Conservation (phyloP, 2,329 filamentous ascomycete species). For the Talaromyces piceae region DNA sequence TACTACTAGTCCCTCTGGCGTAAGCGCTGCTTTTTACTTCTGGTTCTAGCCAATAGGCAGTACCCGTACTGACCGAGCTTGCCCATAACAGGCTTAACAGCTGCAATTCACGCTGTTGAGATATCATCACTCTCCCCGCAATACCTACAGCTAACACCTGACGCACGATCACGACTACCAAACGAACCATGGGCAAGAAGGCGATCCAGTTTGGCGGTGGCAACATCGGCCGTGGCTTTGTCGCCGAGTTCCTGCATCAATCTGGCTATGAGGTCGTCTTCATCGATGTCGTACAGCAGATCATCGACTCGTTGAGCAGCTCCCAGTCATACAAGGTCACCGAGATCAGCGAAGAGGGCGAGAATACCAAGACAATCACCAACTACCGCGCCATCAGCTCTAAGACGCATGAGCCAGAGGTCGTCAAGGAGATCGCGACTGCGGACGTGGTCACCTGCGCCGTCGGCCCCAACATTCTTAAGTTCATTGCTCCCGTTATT, state of each 20-base stretch:
- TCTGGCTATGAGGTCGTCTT: conserved; percentile 96
- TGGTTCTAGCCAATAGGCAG: background rate
- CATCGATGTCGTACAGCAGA: conserved; percentile 78
- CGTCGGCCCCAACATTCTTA: conserved; percentile 90
- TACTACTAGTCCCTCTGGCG: background rate
- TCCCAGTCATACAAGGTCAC: conserved; percentile 80
- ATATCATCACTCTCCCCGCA: background rate
- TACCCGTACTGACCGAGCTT: background rate
- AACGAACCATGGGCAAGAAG: conserved; percentile 36
- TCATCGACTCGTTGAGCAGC: conserved; percentile 73
- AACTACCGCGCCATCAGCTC: conserved; percentile 98
- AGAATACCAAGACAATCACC: conserved; percentile 72
- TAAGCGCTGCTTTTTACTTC: background rate
- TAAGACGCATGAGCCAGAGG: conserved; percentile 70
- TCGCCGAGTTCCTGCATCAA: conserved; percentile 86
- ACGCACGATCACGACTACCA: no score
- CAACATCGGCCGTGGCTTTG: conserved; percentile 81
- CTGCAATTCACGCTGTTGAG: background rate
- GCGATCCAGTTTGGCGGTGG: conserved; percentile 81
- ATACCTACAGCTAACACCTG: background rate
- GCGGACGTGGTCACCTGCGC: conserved; percentile 94
- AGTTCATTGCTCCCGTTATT: conserved; percentile 92
- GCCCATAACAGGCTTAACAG: background rate
- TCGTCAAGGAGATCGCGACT: conserved; percentile 75
- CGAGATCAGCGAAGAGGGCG: conserved; percentile 80